Conservation (phyloP, 2,329 filamentous ascomycete genomes). For the Claviceps humidiphila region DNA sequence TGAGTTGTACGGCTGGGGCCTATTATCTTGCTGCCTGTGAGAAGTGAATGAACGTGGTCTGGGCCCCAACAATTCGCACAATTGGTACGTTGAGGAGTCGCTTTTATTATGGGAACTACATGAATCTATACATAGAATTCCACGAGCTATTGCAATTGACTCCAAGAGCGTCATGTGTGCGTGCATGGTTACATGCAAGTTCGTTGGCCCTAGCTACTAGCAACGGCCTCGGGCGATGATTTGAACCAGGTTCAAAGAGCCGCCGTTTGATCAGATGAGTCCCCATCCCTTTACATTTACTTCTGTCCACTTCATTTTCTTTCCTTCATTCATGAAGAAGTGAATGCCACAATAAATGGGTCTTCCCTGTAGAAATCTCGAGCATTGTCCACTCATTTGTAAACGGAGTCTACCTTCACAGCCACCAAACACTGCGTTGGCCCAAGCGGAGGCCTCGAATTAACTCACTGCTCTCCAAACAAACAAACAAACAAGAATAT, state of each 20-base stretch:
- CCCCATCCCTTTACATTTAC: not conserved
- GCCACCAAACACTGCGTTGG: not conserved
- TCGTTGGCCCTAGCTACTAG: not conserved
- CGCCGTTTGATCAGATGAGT: conserved; percentile 1
- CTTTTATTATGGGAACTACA: not conserved
- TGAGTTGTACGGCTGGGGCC: conserved; percentile 3
- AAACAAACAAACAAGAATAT: not conserved
- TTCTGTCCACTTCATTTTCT: not conserved
- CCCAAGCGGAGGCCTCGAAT: not conserved
- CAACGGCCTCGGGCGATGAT: not conserved
- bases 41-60: not conserved
- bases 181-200: conserved; percentile 4
- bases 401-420: conserved; percentile 2
- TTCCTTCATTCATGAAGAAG: not conserved
- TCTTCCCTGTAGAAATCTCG: not conserved
- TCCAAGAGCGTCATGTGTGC: not conserved
- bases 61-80: not conserved
- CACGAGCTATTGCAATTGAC: conserved; percentile 1
- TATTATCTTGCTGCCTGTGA: not conserved
- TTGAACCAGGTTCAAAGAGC: not conserved
- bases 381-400: not conserved
- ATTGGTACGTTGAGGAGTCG: not conserved
- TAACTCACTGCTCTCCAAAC: not conserved
- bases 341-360: not conserved
- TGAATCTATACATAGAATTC: not conserved